Percentiles rank a stretch among this genome's conserved stretches.
Conservation (phyloP, 2,329 filamentous ascomycete species). For the Dryadomyces sulphureus region DNA sequence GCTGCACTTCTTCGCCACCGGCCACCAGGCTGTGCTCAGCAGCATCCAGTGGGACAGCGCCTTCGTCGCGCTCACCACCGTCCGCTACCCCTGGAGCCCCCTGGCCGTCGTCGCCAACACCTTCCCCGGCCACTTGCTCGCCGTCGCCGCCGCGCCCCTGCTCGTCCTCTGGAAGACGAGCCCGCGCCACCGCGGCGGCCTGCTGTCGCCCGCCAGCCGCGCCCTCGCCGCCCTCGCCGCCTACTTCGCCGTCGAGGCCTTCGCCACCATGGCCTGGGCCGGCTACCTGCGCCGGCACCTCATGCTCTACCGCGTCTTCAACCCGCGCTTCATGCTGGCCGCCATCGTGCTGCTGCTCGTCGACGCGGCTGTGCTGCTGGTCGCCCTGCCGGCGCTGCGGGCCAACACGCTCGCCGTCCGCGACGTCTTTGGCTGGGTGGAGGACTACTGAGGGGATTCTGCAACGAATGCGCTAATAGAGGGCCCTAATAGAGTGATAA, state of each 20-base stretch:
- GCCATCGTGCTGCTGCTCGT: constrained; percentile 57
- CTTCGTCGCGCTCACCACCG: constrained; percentile 71
- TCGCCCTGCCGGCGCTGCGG: constrained; percentile 61
- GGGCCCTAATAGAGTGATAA: no score
- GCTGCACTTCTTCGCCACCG: constrained; percentile 95
- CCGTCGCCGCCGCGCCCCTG: constrained; percentile 64
- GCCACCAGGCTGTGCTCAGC: constrained; percentile 76
- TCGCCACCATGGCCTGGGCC: constrained; percentile 84
- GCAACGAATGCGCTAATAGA: no score
- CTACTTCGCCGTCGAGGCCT: constrained; percentile 69
- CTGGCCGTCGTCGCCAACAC: constrained; percentile 72
- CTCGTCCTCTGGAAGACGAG: constrained; percentile 80
- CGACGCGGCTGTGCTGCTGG: constrained; percentile 56
- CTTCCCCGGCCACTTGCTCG: constrained; percentile 77
- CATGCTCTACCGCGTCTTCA: constrained; percentile 93
- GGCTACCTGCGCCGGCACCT: constrained; percentile 78
- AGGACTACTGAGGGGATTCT: constrained; percentile 6
- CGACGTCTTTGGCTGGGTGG: constrained; percentile 71
- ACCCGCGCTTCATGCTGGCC: constrained; percentile 78
- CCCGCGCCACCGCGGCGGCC: constrained; percentile 53
- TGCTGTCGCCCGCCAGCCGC: constrained; percentile 56
- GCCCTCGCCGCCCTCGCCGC: constrained; percentile 61
- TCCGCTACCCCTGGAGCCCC: constrained; percentile 83
- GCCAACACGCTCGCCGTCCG: constrained; percentile 65
- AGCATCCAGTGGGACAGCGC: constrained; percentile 93